Base-by-base conservation (phyloP, 2,329 filamentous ascomycete species). In the Chlorencoelia australis region DNA sequence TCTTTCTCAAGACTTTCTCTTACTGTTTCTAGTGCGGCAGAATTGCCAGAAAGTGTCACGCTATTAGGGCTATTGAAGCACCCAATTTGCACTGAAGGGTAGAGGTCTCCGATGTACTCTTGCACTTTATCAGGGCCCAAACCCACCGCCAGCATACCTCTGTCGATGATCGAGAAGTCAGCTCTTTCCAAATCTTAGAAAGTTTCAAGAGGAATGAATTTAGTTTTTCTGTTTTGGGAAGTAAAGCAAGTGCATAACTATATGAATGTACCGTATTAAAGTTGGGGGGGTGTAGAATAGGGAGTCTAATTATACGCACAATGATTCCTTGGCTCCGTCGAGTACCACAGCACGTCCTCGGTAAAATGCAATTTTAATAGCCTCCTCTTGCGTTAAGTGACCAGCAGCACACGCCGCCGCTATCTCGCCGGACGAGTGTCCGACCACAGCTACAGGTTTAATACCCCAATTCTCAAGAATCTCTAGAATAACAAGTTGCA, bases 371-470 rank as follows among this genome's bases (percentile, higher is more conserved):
- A 42, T 37, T 28, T 30, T 39, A 14, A 48, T 42, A 14, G 43
- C 41, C 6, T 40, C 29, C 14, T 36, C 39, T 20, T 26, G 30
- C 5, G 33, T 52, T 1, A 65, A 27, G 1, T 49, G 46, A 2
- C 59, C 61, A 1, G 59, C 49, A 1, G 62, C 55, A 35, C 62
- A 68, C 0, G 66, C 65, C 2, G 66, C 66, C 2, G 52, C 64
- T 29, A 69, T 67, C 40, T 70, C 67, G 5, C 66, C 66, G 27
- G 54, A 59, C 1, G 64, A 68, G 44, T 69, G 66, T 1, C 66
- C 63, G 4, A 59, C 52, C 0, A 67, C 62, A 2, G 51, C 55
- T 1, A 42, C 32, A 0, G 65, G 60, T 4, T 40, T 45, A n/a
- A 69, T 49, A 3, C 56, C 58, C 58, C 59, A 68, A 1, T 59